Evolutionary conservation across 2,329 filamentous ascomycete species (phyloP), one percentile per base, ranked within the genome.

Genomic region (Coniochaeta hoffmannii): DNA sequence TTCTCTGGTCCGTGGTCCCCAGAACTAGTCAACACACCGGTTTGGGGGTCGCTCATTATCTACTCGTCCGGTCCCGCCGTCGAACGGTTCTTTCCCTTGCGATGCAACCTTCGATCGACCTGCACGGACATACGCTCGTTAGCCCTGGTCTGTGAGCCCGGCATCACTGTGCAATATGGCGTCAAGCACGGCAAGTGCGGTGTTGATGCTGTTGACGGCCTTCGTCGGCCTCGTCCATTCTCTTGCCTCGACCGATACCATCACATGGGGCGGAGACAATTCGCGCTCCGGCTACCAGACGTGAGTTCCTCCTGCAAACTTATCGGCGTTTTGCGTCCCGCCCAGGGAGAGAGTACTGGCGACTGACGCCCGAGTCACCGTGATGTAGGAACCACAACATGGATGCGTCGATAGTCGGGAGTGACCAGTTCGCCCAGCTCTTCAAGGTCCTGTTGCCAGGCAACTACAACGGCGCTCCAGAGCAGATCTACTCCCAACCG

Each of bases 211-310:
- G 55, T 50, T 70, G 54, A 63, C 69, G 56, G 63, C 67, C 59
- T 60, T 74, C 54, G 59, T 64, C 41, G 64, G 68, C 60, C 60
- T 70, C 38, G 66, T 64, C 60, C 60, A 63, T 56, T 70, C 69
- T 50, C 65, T 76, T 14, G 74, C 63, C 8, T 66, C 64, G n/a
- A 79, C 78, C 1, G 78, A 82, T 57, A 81, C 79, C 56, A 82
- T 82, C 58, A 83, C 80, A 28, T 82, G 80, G 78, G 79, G 79
- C 60, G 80, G 80, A 57, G 79, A 81, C 61, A 81, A 80, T 62
- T 73, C 76, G 11, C 69, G 80, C 53, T 64, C 73, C 12, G 78
- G 80, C 28, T 82, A 82, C 63, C 76, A 80, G 64, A 73, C 71
- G 77, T 79, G 61, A 64, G 74, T 67, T n/a, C n/a, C n/a, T n/a